Evolutionary conservation across 164 flowering plant genomes (phyloP).

Genomic region (Chloranthus sessilifolius): DNA sequence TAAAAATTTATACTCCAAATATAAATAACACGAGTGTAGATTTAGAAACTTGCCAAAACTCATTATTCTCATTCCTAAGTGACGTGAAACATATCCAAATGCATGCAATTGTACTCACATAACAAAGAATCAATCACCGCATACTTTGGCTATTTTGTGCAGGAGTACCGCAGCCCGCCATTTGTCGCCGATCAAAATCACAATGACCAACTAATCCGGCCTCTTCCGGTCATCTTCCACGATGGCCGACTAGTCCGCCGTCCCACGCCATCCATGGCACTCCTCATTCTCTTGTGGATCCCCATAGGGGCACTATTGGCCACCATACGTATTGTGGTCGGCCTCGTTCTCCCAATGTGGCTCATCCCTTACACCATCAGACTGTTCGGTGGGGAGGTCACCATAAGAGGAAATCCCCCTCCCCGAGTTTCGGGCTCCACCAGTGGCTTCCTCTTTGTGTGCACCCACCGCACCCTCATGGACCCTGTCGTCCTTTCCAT

Average conservation of each 20-base stretch:
- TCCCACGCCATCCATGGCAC: slow-evolving; percentile 68
- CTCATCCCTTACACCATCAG: slow-evolving; percentile 41
- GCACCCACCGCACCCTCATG: slow-evolving; percentile 93
- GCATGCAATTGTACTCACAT: background rate
- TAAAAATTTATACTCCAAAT: too few species aligned
- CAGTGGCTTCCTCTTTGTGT: slow-evolving; percentile 80
- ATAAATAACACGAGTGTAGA: too few species aligned
- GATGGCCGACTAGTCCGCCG: slow-evolving; percentile 86
- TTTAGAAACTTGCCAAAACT: background rate
- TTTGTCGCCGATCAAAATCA: slow-evolving; percentile 18
- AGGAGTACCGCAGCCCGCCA: slow-evolving; percentile 60
- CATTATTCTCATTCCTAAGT: background rate
- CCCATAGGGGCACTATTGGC: slow-evolving; percentile 79
- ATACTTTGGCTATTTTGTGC: slow-evolving; percentile 11
- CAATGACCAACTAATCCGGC: slow-evolving; percentile 34
- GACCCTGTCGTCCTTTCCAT: slow-evolving; percentile 87
- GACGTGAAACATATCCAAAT: background rate
- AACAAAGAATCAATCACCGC: background rate
- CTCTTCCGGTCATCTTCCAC: slow-evolving; percentile 89
- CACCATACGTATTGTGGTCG: slow-evolving; percentile 41
- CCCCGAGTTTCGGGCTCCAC: slow-evolving; percentile 31
- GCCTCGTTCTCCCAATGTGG: slow-evolving; percentile 53
- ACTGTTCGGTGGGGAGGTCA: slow-evolving; percentile 51
- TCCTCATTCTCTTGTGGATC: slow-evolving; percentile 78
- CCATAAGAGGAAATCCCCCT: slow-evolving; percentile 75